Base-by-base conservation (phyloP, 2,329 filamentous ascomycete genomes). In the Macrophomina pseudophaseolina region DNA sequence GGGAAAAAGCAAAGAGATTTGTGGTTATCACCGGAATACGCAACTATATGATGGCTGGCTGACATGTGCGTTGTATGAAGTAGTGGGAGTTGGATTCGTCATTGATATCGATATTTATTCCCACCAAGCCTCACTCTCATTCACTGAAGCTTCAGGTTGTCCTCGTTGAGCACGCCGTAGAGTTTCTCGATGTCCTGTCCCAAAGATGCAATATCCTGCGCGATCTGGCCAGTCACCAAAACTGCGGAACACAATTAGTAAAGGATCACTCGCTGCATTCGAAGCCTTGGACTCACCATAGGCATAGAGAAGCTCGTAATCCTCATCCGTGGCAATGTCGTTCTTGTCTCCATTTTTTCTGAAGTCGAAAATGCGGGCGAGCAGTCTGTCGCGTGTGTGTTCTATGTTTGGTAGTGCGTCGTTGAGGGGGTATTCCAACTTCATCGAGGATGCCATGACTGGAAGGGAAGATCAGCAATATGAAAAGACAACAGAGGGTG, bases 251-350 rank as follows among this genome's bases (percentile, higher is more conserved):
- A 69, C 64, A 65, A 49, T 66, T 28, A 66, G 32, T 44, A 40
- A 54, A 18, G 52, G 23, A 16, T n/a, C 49, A 5, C 5, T 46
- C 7, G 60, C 28, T 30, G 48, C 56, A 18, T 18, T 11, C 2
- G 59, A 28, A 1, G 23, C 8, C 6, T n/a, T 28, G 40, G 40
- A 81, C 84, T 77, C 74, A 87, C 86, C 92, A 80, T 97, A 99
- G 18, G 94, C 94, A 80, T 98, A 99, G 51, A 98, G 80, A 71
- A 98, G 81, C 69, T 94, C 93, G 76, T 95, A 98, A 75, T 99
- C 95, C 69, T 88, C 87, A 76, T 94, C 91, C 69, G 88, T 89
- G 1, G 88, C 83, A 46, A 80, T 68, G 8, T 80, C 76, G 54
- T 74, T 78, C 23, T 76, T 78, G 1, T 84, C 82, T 65, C 89